Base-by-base conservation (phyloP, 805 yeast species). In the Saturnispora besseyi region DNA sequence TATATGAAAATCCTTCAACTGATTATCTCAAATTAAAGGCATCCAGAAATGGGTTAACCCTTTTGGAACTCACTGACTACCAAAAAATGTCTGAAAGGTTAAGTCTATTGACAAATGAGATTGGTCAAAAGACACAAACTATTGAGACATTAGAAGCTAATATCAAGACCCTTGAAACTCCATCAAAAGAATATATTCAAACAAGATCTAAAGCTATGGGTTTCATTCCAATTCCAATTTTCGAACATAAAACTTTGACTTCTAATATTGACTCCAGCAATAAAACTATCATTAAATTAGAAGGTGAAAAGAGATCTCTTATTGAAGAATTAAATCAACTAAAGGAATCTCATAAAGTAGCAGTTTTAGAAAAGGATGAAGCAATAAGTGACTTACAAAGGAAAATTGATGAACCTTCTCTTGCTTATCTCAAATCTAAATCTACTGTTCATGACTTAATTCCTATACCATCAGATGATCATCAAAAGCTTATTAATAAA, bases 381-480 rank as follows among this genome's bases (percentile, higher is more conserved):
- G n/a, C 12, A 9, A 30, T 42, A 11, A 18, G 9, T 32, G 9
- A 15, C 10, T 30, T 52, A 9, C 41, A 50, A 31, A 11, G 22
- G 3, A 34, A 49, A 31, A 24, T 47, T 10, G 48, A 49, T 30
- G 22, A 49, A 7, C 56, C 56, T 28, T 32, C 54, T 36, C 30
- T 41, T 11, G 58, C 54, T 18, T 53, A 56, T 44, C 36, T 66
- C 18, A 54, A 55, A 29, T 48, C 57, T 28, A 55, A 50, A 43
- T 73, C 74, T 0, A 44, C 49, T 15, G 64, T 59, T 9, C 56
- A 62, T 47, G 73, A 69, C 0, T 58, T 69, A 26, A 61, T 62
- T 22, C 59, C 71, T 6, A 26, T 57, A 10, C 46, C 58, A 9
- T 15, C 26, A 5, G 45, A 8, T 12, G 59, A 57, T 10, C 54